These are phyloP conservation scores for Aspergillus japonicus DNA, from an alignment of 2,329 filamentous ascomycete genomes.

Conservation along the genomic window DNA sequence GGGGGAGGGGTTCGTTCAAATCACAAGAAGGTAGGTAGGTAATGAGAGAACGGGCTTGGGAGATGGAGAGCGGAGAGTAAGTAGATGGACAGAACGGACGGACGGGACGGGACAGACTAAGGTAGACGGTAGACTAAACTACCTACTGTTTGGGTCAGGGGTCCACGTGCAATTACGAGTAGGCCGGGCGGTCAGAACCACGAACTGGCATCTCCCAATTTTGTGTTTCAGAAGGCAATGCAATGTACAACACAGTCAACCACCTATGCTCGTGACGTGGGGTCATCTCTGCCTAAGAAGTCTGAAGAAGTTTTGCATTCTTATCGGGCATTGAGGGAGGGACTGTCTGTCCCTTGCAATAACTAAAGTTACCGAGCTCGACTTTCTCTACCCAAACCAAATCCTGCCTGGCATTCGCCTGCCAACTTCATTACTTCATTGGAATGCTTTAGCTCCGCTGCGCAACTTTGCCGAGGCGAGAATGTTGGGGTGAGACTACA, in stretches of 20 bases:
- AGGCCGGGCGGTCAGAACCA: constrained; percentile 11
- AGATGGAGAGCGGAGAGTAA: neutral
- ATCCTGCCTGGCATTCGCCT: neutral
- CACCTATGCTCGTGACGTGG: neutral
- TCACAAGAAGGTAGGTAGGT: neutral
- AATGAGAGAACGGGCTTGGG: neutral
- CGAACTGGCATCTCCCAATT: neutral
- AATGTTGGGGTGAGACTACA: neutral
- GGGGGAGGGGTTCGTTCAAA: too few species aligned
- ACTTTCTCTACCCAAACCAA: neutral
- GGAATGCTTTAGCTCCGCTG: neutral
- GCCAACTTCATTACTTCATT: neutral
- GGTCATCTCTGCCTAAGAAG: neutral
- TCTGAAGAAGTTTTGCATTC: neutral
- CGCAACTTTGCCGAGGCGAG: neutral
- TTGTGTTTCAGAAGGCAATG: neutral
- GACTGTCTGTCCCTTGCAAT: neutral
- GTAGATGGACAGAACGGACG: too few species aligned
- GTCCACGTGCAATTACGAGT: constrained; percentile 26
- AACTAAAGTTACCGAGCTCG: too few species aligned
- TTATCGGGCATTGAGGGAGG: neutral
- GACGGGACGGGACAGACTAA: neutral
- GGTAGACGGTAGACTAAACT: neutral
- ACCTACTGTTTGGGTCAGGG: constrained; percentile 25
- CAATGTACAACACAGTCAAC: neutral